Base-by-base conservation (phyloP, 768 basidiomycete species). In the Tricholoma sp. region DNA sequence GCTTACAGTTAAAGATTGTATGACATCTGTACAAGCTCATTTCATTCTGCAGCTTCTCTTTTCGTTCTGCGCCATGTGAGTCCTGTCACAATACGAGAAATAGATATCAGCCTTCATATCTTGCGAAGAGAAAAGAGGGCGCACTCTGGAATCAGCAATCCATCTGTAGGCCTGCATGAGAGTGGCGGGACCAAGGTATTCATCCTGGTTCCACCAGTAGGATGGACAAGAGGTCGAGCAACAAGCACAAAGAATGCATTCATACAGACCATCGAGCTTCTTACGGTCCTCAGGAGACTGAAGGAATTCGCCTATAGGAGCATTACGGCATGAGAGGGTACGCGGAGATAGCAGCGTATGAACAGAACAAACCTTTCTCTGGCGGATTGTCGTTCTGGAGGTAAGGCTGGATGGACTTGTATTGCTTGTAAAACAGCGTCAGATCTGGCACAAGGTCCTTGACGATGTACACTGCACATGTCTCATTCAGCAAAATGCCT, bases 161-260 rank as follows among this genome's bases (percentile, higher is more conserved):
- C 96, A 98, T 62, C 95, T 80, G 74, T 98, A 97, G 0, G 94
- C 93, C 65, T 94, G 91, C 93, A 98, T 94, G 65, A 98, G 76
- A 0, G 94, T 94, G 1, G 96, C 96, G 6, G 96, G 96, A 34
- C 96, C 95, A 39, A 99, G 88, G 73, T 99, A 99, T 72, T 94
- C 90, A 68, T 98, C 94, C 74, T 94, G 93, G 76, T 98, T 98
- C 96, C 96, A 98, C 96, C 96, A 98, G 74, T 98, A 97, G 31
- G 88, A 90, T 4, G 96, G 96, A 81, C 96, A 99, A 44, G 90
- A 91, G 0, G 96, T 98, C 42, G 94, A 94, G 77, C 96, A 99
- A 75, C 97, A 98, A 2, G 96, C 93, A 66, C 93, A 95, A 55
- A 95, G 84, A 61, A 96, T 98, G 72, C 95, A 95, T 72, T 98